Evolutionary conservation across 2,329 filamentous ascomycete genomes (phyloP).

Genomic region (Aspergillus aculeatus): DNA sequence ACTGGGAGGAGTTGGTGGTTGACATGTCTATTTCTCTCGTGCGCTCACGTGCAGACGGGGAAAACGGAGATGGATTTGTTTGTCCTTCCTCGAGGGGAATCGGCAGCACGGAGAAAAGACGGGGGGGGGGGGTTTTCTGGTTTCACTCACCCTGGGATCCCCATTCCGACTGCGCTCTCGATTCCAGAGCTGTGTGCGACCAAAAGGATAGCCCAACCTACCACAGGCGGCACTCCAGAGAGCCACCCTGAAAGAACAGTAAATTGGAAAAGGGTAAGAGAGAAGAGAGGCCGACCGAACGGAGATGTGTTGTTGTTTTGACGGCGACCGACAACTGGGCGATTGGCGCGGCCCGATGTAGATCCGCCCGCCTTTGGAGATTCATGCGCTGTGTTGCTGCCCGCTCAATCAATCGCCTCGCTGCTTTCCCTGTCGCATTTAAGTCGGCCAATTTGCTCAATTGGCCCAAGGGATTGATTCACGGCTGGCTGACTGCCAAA

Average conservation of each 20-base stretch:
- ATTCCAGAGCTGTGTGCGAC: not conserved
- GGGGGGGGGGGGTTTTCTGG: not conserved
- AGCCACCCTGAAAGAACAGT: not conserved
- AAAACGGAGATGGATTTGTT: slow-evolving; percentile 3
- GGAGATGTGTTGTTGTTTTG: slow-evolving; percentile 22
- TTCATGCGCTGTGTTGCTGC: not conserved
- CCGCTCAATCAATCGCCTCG: not conserved
- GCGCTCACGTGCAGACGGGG: not conserved
- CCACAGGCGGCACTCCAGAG: not conserved
- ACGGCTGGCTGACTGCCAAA: not conserved
- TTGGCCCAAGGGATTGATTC: not conserved
- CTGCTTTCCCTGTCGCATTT: slow-evolving; percentile 3
- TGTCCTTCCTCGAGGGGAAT: not conserved
- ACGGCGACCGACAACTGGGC: slow-evolving; percentile 22
- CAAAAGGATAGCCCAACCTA: not conserved
- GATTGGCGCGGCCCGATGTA: slow-evolving; percentile 34
- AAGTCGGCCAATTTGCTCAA: not conserved
- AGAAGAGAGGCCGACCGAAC: not conserved
- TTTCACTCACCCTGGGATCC: slow-evolving; percentile 45
- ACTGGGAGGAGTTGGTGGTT: not conserved
- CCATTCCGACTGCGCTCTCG: slow-evolving; percentile 31
- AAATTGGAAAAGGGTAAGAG: not conserved
- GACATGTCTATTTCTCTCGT: not conserved
- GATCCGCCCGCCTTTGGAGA: slow-evolving; percentile 26
- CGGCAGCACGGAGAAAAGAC: not conserved